Conservation (phyloP, 345 rosid species). For the Sapria himalayana region DNA sequence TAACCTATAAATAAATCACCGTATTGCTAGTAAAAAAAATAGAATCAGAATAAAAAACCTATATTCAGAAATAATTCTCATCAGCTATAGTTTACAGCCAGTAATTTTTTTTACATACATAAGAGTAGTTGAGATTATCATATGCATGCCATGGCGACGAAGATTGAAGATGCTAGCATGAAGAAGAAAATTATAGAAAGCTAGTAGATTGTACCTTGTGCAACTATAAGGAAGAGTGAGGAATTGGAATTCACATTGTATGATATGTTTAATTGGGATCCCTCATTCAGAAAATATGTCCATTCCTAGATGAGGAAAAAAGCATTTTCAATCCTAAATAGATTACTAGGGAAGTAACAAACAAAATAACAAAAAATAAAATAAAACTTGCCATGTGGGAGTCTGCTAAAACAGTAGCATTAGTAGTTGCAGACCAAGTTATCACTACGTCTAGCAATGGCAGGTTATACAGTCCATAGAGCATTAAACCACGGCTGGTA, state of each 20-base stretch:
- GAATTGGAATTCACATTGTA: constrained; percentile 42
- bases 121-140: too few relatives aligned
- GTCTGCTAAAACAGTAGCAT: constrained; percentile 34
- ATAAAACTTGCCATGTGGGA: constrained; percentile 48
- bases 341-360: constrained; percentile 1
- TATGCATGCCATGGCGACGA: too few relatives aligned
- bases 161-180: too few relatives aligned
- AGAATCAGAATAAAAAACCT: too few relatives aligned
- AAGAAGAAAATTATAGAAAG: too few relatives aligned
- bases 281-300: constrained; percentile 51
- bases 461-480: constrained; percentile 45
- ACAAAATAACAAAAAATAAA: not conserved
- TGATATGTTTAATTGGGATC: constrained; percentile 55
- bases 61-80: too few relatives aligned
- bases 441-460: constrained; percentile 46
- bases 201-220: constrained; percentile 96
- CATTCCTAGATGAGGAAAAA: constrained; percentile 34
- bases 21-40: too few relatives aligned
- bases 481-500: constrained; percentile 21
- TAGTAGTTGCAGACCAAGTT: constrained; percentile 34
- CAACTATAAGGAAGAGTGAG: constrained; percentile 51
- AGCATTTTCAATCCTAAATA: not conserved
- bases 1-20: too few relatives aligned
- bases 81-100: too few relatives aligned
- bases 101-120: too few relatives aligned